Evolutionary conservation across 331 rosid genomes (phyloP).

Genomic region (Dryas integrifolia): DNA sequence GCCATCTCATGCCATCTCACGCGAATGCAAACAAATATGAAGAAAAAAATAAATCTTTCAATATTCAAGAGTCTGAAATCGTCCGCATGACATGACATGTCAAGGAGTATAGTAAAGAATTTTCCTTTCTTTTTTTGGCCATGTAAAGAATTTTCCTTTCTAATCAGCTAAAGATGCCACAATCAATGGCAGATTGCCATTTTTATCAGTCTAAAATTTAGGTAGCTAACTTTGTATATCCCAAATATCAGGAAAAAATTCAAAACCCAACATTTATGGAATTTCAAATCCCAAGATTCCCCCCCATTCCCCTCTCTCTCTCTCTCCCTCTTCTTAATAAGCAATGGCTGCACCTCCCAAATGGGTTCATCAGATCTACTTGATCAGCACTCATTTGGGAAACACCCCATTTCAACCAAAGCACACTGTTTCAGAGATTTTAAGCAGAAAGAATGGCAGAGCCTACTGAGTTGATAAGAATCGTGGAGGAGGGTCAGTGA

Average conservation of each 20-base stretch:
- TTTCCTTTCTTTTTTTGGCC: too few relatives aligned
- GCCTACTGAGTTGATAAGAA: constrained; percentile 32
- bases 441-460: constrained; percentile 35
- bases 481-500: constrained; percentile 32
- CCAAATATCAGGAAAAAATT: constrained; percentile 24
- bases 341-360: constrained; percentile 17
- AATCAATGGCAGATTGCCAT: constrained; percentile 12
- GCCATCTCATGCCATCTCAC: too few relatives aligned
- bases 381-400: constrained; percentile 30
- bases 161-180: neutral
- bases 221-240: constrained; percentile 18
- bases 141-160: neutral
- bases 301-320: neutral
- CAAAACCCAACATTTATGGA: constrained; percentile 34
- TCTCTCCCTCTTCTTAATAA: constrained; percentile 17
- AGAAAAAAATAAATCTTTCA: neutral
- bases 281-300: constrained; percentile 33
- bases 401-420: constrained; percentile 22
- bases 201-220: neutral
- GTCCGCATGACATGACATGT: too few relatives aligned
- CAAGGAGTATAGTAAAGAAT: too few relatives aligned
- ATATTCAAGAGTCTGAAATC: too few relatives aligned
- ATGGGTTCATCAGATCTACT: constrained; percentile 37
- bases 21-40: neutral
- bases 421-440: constrained; percentile 39